Evolutionary conservation across 1,139 yeast genomes (phyloP).

Genomic region (Candida mesenterica): DNA sequence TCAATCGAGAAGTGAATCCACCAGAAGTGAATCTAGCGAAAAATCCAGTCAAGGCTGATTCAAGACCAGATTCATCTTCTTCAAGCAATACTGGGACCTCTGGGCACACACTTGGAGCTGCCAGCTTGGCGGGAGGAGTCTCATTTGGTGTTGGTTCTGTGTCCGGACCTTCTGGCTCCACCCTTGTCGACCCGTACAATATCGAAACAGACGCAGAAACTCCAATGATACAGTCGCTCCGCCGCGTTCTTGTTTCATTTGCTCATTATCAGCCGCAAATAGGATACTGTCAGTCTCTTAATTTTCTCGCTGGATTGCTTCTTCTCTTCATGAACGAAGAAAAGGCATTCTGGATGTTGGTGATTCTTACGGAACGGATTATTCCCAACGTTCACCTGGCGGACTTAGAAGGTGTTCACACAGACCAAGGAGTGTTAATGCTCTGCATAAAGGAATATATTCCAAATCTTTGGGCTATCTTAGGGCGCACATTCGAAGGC

Average conservation of each 20-base stretch:
- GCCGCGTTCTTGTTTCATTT: conserved; percentile 82
- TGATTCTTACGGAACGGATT: conserved; percentile 78
- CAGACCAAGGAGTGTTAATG: conserved; percentile 94
- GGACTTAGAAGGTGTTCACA: conserved; percentile 87
- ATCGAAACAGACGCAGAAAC: conserved; percentile 40
- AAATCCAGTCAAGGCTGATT: background rate
- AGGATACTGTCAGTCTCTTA: conserved; percentile 94
- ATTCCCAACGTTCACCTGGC: conserved; percentile 92
- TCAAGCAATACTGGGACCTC: background rate
- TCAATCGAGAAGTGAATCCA: conserved; percentile 31
- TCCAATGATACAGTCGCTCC: conserved; percentile 62
- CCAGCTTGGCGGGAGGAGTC: background rate
- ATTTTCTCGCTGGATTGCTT: conserved; percentile 84
- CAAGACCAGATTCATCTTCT: background rate
- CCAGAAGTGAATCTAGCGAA: conserved; percentile 3
- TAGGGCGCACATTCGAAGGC: conserved; percentile 46
- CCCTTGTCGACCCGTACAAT: background rate
- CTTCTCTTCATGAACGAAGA: conserved; percentile 86
- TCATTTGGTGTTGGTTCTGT: background rate
- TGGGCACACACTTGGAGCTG: background rate
- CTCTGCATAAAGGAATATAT: conserved; percentile 79
- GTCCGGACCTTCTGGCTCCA: background rate
- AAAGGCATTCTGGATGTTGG: conserved; percentile 92
- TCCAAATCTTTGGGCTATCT: conserved; percentile 72
- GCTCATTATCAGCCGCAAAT: conserved; percentile 85